Base-by-base conservation (phyloP, 179 eudicot genomes). In the Actinidia arguta region DNA sequence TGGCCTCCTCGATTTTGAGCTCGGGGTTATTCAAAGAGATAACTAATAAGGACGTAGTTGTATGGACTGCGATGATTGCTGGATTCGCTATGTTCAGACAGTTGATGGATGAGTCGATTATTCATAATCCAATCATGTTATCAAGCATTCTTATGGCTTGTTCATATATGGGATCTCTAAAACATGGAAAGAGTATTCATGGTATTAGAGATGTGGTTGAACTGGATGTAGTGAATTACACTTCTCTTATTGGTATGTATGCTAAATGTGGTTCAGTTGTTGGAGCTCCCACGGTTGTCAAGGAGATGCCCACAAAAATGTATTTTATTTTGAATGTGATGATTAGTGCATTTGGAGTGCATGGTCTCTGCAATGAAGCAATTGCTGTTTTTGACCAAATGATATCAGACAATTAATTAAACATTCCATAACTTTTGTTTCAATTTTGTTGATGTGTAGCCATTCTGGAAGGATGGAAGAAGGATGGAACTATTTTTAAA, bases 41-140 rank as follows among this genome's bases (percentile, higher is more conserved):
- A 59, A 66, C 85, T 52, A 69, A 68, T 39, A 84, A 78, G 48
- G 89, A 86, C 55, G 87, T 84, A 14, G 83, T 86, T 75, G 81
- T 84, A 7, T 86, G 89, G 89, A 86, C 77, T 76, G 81, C 87
- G 16, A 20, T 84, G 79, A 75, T 86, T 51, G 77, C 85, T 18
- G 89, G 86, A 31, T 31, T 31, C 36, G 36, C 36, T 31, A 31
- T 31, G 52, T 80, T 80, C 62, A 69, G 82, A 71, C 76, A 70
- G 67, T 69, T 80, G 82, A 10, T 80, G 39, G 31, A 17, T 13
- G 76, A 69, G 11, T 12, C 67, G 6, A 24, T 70, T 7, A 11
- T 16, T 54, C 82, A 76, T 54, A 80, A 80, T 46, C 17, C 55
- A 56, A 25, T 69, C 67, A 80, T 76, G 44, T 70, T 80, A n/a